Conservation (phyloP, 257 asterid genomes). For the Catharanthus roseus region DNA sequence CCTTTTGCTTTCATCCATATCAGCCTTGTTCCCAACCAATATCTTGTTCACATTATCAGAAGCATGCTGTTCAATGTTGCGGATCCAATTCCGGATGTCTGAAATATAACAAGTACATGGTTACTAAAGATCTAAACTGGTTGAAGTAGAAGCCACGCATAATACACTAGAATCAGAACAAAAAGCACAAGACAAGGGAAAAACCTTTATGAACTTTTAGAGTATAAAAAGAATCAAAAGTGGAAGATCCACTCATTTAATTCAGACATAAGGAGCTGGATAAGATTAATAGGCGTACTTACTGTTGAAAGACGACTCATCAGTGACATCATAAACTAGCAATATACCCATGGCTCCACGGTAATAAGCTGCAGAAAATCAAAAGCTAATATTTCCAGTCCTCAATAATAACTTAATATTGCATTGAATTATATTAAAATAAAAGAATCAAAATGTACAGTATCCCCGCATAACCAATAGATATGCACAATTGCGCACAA, state of each 20-base stretch:
- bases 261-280: background rate
- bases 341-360: conserved; percentile 91
- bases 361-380: conserved; percentile 58
- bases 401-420: background rate
- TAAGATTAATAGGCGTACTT: conserved; percentile 21
- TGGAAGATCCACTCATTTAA: background rate
- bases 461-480: background rate
- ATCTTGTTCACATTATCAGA: conserved; percentile 76
- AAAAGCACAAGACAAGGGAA: background rate
- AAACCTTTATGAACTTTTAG: background rate
- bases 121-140: background rate
- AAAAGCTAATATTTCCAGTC: background rate
- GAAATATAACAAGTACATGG: conserved; percentile 8
- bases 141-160: background rate
- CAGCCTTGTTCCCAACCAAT: conserved; percentile 84
- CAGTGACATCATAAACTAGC: conserved; percentile 79
- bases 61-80: conserved; percentile 75
- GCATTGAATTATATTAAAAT: background rate
- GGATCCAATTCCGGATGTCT: conserved; percentile 83
- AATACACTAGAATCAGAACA: background rate
- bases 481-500: background rate
- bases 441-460: background rate
- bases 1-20: conserved; percentile 89
- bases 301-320: conserved; percentile 76
- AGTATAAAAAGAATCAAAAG: background rate